Percentiles rank a stretch among this genome's conserved stretches.
Conservation (phyloP, 306 rosid genomes). For the Rosa rugosa region DNA sequence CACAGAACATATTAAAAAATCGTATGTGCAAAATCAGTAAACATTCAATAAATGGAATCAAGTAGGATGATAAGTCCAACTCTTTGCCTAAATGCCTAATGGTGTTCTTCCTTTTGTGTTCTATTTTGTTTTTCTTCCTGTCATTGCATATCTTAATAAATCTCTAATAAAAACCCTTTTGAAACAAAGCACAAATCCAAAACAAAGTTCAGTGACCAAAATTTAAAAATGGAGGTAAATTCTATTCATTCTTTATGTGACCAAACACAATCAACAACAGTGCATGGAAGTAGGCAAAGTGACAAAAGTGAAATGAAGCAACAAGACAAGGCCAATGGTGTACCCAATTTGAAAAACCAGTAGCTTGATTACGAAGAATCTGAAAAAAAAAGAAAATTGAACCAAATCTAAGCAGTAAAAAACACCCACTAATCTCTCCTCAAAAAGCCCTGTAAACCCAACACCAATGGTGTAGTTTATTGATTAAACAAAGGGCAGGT, state of each 20-base stretch:
- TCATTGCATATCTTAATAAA: not conserved
- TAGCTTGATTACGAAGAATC: not conserved
- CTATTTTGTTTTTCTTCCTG: slow-evolving; percentile 5
- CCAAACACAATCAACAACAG: not conserved
- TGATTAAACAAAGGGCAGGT: slow-evolving; percentile 43
- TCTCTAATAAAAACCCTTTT: not conserved
- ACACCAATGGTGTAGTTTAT: not conserved
- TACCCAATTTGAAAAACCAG: not conserved
- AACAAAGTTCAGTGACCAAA: not conserved
- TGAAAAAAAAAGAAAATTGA: not conserved
- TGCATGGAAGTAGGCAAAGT: not conserved
- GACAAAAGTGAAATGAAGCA: slow-evolving; percentile 9
- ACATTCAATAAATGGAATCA: not conserved
- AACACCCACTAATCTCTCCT: not conserved
- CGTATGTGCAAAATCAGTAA: not conserved
- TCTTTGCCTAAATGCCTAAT: not conserved
- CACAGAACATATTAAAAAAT: not conserved
- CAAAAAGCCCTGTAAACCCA: not conserved
- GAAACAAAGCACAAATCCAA: slow-evolving; percentile 10
- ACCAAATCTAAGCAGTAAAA: not conserved
- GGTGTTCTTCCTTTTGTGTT: not conserved
- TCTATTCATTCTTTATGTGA: not conserved
- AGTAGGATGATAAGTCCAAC: not conserved
- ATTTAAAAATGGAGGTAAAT: not conserved
- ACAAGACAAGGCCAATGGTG: not conserved